These are phyloP conservation scores for Tricholoma sp. DNA, from an alignment of 768 basidiomycete genomes.

Conservation along the genomic window DNA sequence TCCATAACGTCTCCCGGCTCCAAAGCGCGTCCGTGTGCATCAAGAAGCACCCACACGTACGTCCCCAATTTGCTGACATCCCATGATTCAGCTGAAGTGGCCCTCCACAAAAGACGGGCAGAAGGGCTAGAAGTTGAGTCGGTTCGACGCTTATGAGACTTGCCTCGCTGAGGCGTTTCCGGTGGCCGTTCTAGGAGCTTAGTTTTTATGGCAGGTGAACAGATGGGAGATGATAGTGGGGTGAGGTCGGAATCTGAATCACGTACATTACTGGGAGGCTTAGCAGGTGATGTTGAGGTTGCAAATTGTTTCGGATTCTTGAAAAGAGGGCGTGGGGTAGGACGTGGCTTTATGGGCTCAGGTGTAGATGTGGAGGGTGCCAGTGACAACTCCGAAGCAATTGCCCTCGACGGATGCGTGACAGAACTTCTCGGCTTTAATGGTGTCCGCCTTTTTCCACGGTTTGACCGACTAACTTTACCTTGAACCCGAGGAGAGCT, in stretches of 20 bases:
- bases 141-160: background rate
- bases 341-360: background rate
- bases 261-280: background rate
- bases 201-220: background rate
- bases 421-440: conserved; percentile 5
- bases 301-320: conserved; percentile 4
- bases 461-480: background rate
- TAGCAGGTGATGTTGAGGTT: background rate
- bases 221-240: conserved; percentile 14
- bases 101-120: conserved; percentile 2
- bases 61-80: conserved; percentile 25
- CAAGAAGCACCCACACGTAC: conserved; percentile 51
- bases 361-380: conserved; percentile 1
- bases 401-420: conserved; percentile 4
- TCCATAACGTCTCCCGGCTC: conserved; percentile 24
- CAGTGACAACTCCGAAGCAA: background rate
- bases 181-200: conserved; percentile 4
- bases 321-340: background rate
- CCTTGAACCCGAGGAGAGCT: background rate
- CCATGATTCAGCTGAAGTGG: conserved; percentile 13
- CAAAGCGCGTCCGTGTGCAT: conserved; percentile 31
- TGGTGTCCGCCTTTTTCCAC: background rate
- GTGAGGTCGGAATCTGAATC: conserved; percentile 13
- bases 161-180: background rate
- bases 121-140: background rate